Evolutionary conservation across 805 yeast genomes (phyloP).

Genomic region (Wickerhamiella australiensis): DNA sequence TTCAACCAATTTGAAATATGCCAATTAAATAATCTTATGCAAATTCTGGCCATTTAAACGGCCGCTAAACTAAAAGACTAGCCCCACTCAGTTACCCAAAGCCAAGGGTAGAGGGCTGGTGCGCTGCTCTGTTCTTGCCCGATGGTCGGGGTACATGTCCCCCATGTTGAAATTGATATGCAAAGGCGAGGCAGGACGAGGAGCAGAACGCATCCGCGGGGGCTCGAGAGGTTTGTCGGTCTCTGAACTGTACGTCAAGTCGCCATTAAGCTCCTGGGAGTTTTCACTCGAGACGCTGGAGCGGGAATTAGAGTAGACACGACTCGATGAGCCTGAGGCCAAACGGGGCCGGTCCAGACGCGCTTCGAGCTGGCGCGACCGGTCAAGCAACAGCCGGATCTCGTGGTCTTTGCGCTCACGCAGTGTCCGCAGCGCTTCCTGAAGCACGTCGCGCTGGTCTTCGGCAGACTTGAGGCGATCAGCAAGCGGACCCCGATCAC

Average conservation of each 20-base stretch:
- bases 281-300: background rate
- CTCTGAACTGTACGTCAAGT: constrained; percentile 3
- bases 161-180: constrained; percentile 14
- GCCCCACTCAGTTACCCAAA: constrained; percentile 7
- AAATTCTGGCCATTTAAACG: background rate
- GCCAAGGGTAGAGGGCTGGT: constrained; percentile 15
- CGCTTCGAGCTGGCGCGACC: constrained; percentile 24
- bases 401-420: constrained; percentile 32
- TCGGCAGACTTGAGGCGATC: constrained; percentile 27
- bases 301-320: background rate
- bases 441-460: constrained; percentile 31
- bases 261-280: background rate
- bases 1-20: no score
- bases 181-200: constrained; percentile 14
- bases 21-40: background rate
- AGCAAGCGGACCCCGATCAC: constrained; percentile 27
- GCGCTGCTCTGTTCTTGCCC: constrained; percentile 8
- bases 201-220: constrained; percentile 12
- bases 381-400: constrained; percentile 23
- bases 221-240: constrained; percentile 11
- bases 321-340: constrained; percentile 1
- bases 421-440: constrained; percentile 32
- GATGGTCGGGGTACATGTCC: constrained; percentile 4
- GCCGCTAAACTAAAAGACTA: background rate
- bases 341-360: constrained; percentile 19